Evolutionary conservation across 2,329 filamentous ascomycete species (phyloP).

Genomic region (Hypoxylon sp.): DNA sequence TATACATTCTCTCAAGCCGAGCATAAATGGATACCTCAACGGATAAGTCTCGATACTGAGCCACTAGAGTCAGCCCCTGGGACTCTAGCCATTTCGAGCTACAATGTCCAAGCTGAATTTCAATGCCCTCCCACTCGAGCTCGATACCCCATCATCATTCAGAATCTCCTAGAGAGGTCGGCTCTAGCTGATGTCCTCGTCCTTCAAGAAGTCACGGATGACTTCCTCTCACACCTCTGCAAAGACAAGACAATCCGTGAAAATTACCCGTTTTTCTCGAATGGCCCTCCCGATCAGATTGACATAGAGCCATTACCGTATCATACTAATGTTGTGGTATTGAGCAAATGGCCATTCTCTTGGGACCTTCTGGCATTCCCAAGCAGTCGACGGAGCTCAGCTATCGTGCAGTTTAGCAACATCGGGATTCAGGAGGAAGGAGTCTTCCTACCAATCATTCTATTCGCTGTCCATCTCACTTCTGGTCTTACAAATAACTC

Average conservation of each 20-base stretch:
- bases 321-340: conserved; percentile 72
- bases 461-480: conserved; percentile 74
- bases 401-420: conserved; percentile 62
- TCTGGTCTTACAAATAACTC: conserved; percentile 72
- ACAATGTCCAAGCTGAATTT: conserved; percentile 69
- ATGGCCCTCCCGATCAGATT: conserved; percentile 68
- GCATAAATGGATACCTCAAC: conserved; percentile 45
- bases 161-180: conserved; percentile 60
- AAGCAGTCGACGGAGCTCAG: conserved; percentile 70
- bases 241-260: conserved; percentile 60
- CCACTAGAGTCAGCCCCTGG: conserved; percentile 18
- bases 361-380: conserved; percentile 70
- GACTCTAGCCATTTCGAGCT: conserved; percentile 61
- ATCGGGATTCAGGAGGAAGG: conserved; percentile 50
- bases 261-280: conserved; percentile 69
- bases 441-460: conserved; percentile 59
- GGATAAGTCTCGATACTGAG: not conserved
- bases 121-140: conserved; percentile 60
- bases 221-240: conserved; percentile 72
- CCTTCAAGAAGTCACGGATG: conserved; percentile 76
- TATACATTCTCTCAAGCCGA: conserved; percentile 42
- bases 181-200: conserved; percentile 65
- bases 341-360: conserved; percentile 69
- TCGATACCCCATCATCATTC: conserved; percentile 61
- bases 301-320: conserved; percentile 70